Percentiles rank a stretch among this genome's conserved stretches.
Evolutionary conservation across 2,329 filamentous ascomycete species (phyloP).

Genomic region (Ceratocystis destructans): DNA sequence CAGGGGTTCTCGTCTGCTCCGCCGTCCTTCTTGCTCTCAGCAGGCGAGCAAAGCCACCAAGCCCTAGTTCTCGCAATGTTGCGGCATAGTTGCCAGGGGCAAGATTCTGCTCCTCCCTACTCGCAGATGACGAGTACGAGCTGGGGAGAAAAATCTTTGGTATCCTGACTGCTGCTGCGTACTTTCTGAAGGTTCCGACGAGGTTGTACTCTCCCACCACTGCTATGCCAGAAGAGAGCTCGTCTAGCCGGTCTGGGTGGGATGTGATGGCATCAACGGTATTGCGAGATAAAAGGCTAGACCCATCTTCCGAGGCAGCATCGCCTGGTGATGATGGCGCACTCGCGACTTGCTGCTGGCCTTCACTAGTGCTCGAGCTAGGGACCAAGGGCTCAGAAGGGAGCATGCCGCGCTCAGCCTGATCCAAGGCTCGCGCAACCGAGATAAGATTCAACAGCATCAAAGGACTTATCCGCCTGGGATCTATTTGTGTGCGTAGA

Average conservation of each 20-base stretch:
- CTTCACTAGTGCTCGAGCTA: background rate
- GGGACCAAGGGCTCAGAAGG: background rate
- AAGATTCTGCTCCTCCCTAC: background rate
- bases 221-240: slow-evolving; percentile 42
- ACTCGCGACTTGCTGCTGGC: background rate
- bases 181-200: slow-evolving; percentile 28
- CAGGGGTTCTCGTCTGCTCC: background rate
- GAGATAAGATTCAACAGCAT: slow-evolving; percentile 11
- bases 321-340: slow-evolving; percentile 7
- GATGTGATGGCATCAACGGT: background rate
- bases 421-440: slow-evolving; percentile 13
- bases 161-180: slow-evolving; percentile 12
- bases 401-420: slow-evolving; percentile 11
- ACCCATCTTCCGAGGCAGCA: background rate
- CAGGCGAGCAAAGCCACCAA: slow-evolving; percentile 8
- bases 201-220: slow-evolving; percentile 42
- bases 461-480: slow-evolving; percentile 13
- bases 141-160: slow-evolving; percentile 1
- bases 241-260: slow-evolving; percentile 23
- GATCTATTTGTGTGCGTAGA: slow-evolving; percentile 28
- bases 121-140: background rate
- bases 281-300: background rate
- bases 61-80: slow-evolving; percentile 9
- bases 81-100: slow-evolving; percentile 13
- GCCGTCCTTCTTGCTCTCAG: slow-evolving; percentile 4